Base-by-base conservation (phyloP, 805 yeast species). In the Wickerhamiella nectarea region DNA sequence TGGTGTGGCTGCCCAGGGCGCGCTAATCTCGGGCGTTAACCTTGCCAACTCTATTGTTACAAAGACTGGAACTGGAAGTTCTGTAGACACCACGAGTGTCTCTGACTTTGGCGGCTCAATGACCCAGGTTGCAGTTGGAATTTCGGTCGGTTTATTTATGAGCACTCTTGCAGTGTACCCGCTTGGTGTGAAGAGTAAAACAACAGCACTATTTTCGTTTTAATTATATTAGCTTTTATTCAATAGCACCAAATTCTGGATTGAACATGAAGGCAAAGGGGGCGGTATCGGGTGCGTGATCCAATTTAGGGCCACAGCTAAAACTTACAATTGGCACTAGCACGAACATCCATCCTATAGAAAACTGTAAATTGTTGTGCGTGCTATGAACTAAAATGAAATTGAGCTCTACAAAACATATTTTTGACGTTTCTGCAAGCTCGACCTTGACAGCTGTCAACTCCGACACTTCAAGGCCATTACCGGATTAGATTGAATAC, bases 71-170 rank as follows among this genome's bases (percentile, higher is more conserved):
- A 38, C 21, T 6, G 15, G 35, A 4, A 14, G 6, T n/a, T 12
- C 18, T 2, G 20, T 14, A 6, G 53, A 64, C 3, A 47, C 57
- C 1, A 45, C 48, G 9, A 36, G 50, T 7, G 50, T 56, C 19
- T 45, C 56, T 17, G 44, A 53, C 10, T 34, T 40, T 9, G 67
- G 69, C 1, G 54, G 78, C 54, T 75, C 87, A 4, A 86, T 89
- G 96, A 83, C 87, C 29, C 85, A 86, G 56, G 94, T 89, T 14
- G 80, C 94, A 5, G 76, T 89, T 48, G 96, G 97, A 46, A 89
- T 89, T 56, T 80, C 94, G 51, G 95, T 89, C 15, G 97, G 97
- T 0, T 68, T 89, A 38, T 89, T 85, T 64, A 82, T 91, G 3
- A 89, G 95, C 12, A 83, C 96, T 0, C 67, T 89, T 43, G 78